A percentile compares a stretch with the other conserved stretches of the same genome.
Evolutionary conservation across 2,329 filamentous ascomycete species (phyloP).

Genomic region (Talaromyces rugulosus): DNA sequence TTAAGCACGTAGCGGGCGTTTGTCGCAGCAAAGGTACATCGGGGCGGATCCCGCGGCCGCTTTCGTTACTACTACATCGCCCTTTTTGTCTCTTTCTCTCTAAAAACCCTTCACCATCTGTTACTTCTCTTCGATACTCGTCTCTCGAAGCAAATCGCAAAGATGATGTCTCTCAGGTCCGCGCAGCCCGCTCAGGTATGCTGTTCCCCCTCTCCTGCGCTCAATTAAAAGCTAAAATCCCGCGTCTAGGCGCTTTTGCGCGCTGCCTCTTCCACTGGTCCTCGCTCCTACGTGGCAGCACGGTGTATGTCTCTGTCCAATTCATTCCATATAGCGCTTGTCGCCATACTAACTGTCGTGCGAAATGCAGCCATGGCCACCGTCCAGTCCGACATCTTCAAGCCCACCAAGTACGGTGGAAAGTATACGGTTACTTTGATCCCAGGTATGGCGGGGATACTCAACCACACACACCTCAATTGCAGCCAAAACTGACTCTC

Average conservation of each 20-base stretch:
- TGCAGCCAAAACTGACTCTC: neutral
- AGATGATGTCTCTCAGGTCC: slow-evolving; percentile 39
- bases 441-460: slow-evolving; percentile 59
- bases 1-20: neutral
- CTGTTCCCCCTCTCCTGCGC: slow-evolving; percentile 29
- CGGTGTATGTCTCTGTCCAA: slow-evolving; percentile 47
- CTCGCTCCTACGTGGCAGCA: slow-evolving; percentile 49
- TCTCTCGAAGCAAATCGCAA: slow-evolving; percentile 15
- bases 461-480: neutral
- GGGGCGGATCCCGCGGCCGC: slow-evolving; percentile 13
- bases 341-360: slow-evolving; percentile 10
- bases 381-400: slow-evolving; percentile 92
- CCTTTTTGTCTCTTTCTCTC: slow-evolving; percentile 10
- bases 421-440: slow-evolving; percentile 99
- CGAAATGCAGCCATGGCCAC: slow-evolving; percentile 63
- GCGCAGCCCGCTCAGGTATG: slow-evolving; percentile 38
- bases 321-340: neutral
- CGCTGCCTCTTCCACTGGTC: slow-evolving; percentile 43
- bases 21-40: slow-evolving; percentile 11
- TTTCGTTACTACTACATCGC: slow-evolving; percentile 12
- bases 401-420: slow-evolving; percentile 96
- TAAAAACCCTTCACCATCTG: slow-evolving; percentile 12
- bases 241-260: slow-evolving; percentile 52
- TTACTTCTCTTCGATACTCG: slow-evolving; percentile 16
- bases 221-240: slow-evolving; percentile 39